Conservation (phyloP, 2,329 filamentous ascomycete species). For the Pyrenochaeta sp. region DNA sequence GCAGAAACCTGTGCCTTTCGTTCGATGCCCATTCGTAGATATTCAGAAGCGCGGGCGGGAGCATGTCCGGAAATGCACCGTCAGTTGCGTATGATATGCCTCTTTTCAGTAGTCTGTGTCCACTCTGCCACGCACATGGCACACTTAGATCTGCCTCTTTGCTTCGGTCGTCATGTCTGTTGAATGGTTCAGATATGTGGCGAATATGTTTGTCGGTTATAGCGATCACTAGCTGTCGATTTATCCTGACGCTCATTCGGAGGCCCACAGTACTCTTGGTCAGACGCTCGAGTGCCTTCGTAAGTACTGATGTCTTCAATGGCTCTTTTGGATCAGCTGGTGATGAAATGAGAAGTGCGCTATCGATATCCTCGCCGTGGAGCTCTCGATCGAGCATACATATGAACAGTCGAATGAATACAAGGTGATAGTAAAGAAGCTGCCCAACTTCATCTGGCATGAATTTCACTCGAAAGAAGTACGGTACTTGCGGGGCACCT, state of each 20-base stretch:
- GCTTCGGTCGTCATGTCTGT: conserved; percentile 1
- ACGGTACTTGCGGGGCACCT: too few relatives aligned
- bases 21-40: conserved; percentile 1
- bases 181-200: conserved; percentile 1
- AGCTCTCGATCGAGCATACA: conserved; percentile 1
- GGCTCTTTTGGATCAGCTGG: not conserved
- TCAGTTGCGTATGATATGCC: not conserved
- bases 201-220: conserved; percentile 2
- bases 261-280: conserved; percentile 1
- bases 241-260: not conserved
- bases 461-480: conserved; percentile 3
- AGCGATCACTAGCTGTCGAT: conserved; percentile 1
- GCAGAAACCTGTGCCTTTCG: conserved; percentile 1
- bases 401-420: conserved; percentile 1
- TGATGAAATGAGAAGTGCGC: conserved; percentile 3
- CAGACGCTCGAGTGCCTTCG: not conserved
- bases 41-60: conserved; percentile 1
- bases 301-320: not conserved
- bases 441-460: not conserved
- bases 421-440: conserved; percentile 1
- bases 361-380: not conserved
- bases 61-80: conserved; percentile 3
- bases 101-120: conserved; percentile 3
- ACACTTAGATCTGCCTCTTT: conserved; percentile 3
- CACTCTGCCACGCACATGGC: conserved; percentile 2